These are phyloP conservation scores for Ensete glaucum DNA, from an alignment of 176 grass and related monocot species.

Conservation along the genomic window DNA sequence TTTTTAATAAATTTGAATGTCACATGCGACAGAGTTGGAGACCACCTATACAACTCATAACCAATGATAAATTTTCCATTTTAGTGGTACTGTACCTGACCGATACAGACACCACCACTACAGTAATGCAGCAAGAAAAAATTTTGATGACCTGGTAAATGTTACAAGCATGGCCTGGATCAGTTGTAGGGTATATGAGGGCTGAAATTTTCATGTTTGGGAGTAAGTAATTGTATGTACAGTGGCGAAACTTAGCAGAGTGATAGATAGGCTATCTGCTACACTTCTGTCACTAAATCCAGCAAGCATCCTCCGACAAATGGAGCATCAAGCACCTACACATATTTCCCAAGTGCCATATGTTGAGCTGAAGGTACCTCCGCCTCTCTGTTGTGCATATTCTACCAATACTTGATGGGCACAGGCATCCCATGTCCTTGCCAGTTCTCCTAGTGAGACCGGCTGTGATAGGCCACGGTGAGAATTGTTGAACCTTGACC, in stretches of 20 bases:
- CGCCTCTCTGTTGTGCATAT: slow-evolving; percentile 77
- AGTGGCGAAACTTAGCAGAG: background rate
- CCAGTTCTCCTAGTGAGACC: slow-evolving; percentile 73
- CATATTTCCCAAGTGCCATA: slow-evolving; percentile 69
- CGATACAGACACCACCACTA: background rate
- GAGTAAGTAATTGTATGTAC: background rate
- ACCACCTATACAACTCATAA: too few relatives aligned
- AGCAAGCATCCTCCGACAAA: background rate
- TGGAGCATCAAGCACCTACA: slow-evolving; percentile 33
- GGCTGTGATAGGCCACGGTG: slow-evolving; percentile 61
- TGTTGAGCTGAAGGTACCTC: slow-evolving; percentile 88
- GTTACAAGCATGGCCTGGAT: too few relatives aligned
- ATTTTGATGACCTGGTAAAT: too few relatives aligned
- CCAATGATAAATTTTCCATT: too few relatives aligned
- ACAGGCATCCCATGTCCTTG: slow-evolving; percentile 82
- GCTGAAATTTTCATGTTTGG: too few relatives aligned
- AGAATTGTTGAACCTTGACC: slow-evolving; percentile 50
- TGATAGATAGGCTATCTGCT: background rate
- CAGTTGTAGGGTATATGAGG: too few relatives aligned
- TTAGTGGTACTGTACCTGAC: too few relatives aligned
- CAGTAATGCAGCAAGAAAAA: background rate
- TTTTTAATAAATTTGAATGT: background rate
- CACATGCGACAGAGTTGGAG: background rate
- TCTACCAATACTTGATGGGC: slow-evolving; percentile 60
- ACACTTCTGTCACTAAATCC: background rate